These are phyloP conservation scores for Ophiocordyceps camponoti-leonardi DNA, from an alignment of 2,329 filamentous ascomycete species.

Conservation along the genomic window DNA sequence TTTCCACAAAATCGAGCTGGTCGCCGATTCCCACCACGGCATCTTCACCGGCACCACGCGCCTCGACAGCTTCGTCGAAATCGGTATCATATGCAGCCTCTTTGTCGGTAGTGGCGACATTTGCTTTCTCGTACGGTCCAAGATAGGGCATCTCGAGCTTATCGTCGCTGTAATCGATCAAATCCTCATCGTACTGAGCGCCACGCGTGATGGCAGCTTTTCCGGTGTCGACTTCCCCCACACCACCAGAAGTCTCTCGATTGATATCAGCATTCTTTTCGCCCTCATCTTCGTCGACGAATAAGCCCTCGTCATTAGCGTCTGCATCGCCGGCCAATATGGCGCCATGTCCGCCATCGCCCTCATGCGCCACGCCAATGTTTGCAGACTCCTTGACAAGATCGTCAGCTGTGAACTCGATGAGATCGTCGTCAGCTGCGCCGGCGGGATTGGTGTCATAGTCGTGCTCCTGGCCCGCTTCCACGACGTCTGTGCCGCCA, in stretches of 20 bases:
- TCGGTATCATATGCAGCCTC: neutral
- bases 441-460: neutral
- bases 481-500: neutral
- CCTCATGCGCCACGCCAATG: neutral
- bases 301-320: neutral
- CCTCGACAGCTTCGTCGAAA: neutral
- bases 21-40: neutral
- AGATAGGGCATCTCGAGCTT: slow-evolving; percentile 2
- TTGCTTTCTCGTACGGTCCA: slow-evolving; percentile 4
- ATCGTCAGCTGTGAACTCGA: neutral
- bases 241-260: neutral
- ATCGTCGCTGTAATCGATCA: slow-evolving; percentile 1
- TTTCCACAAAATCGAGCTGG: neutral
- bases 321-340: neutral
- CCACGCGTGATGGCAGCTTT: neutral
- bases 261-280: neutral
- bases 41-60: neutral
- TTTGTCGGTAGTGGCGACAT: neutral
- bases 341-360: neutral
- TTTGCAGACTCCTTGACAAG: neutral
- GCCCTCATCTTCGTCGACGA: neutral
- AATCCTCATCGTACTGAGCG: neutral
- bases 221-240: neutral
- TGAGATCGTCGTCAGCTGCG: neutral
- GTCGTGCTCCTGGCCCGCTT: neutral